Conservation (phyloP, 1,284 basidiomycete species). For the Ceratobasidium sp. region DNA sequence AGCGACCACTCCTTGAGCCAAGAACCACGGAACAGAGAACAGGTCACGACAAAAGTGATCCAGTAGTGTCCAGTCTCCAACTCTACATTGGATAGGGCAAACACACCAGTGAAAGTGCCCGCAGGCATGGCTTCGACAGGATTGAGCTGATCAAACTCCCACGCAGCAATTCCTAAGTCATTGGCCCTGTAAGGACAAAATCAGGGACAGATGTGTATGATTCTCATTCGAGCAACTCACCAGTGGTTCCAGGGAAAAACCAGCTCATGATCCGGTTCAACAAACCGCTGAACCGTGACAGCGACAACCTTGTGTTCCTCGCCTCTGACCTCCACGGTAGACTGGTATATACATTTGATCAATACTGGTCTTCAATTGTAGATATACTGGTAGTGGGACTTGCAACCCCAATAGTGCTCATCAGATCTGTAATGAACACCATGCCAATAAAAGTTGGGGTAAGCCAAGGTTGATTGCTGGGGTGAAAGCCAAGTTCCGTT, state of each 20-base stretch:
- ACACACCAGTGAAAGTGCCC: not conserved
- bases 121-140: not conserved
- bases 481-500: too few relatives aligned
- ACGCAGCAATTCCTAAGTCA: not conserved
- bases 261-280: not conserved
- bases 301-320: not conserved
- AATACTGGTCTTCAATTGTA: not conserved
- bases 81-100: conserved; percentile 6
- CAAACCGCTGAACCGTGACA: conserved; percentile 6
- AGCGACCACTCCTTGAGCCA: too few relatives aligned
- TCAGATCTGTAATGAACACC: too few relatives aligned
- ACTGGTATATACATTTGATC: not conserved
- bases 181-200: not conserved
- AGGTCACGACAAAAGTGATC: conserved; percentile 11
- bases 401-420: too few relatives aligned
- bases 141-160: not conserved
- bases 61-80: not conserved
- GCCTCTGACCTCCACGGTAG: not conserved
- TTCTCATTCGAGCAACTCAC: not conserved
- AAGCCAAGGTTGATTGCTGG: too few relatives aligned
- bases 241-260: conserved; percentile 6
- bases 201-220: not conserved
- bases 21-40: too few relatives aligned
- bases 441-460: too few relatives aligned
- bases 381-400: not conserved